Percentiles rank a stretch among this genome's conserved stretches.
Conservation (phyloP, 805 yeast species). For the Ogataea nitratoaversa region DNA sequence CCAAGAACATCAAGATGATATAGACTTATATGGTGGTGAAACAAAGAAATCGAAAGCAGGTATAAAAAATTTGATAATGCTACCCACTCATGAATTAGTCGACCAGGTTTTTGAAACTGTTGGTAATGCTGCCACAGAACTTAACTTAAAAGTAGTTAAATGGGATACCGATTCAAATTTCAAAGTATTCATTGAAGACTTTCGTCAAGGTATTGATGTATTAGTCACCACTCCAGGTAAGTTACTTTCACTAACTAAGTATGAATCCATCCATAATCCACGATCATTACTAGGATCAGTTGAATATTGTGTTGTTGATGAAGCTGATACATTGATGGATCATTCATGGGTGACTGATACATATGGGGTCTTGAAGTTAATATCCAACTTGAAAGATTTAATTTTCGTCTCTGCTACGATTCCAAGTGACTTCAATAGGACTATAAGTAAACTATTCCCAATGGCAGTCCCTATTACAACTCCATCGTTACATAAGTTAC, state of each 20-base stretch:
- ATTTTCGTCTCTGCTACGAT: conserved; percentile 89
- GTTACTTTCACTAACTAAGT: conserved; percentile 34
- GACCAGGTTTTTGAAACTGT: conserved; percentile 63
- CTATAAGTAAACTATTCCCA: conserved; percentile 60
- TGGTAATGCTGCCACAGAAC: conserved; percentile 26
- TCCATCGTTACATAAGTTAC: conserved; percentile 81
- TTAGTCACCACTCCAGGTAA: conserved; percentile 85
- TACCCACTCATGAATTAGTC: conserved; percentile 88
- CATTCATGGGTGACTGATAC: conserved; percentile 71
- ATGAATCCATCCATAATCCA: conserved; percentile 29
- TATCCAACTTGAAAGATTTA: conserved; percentile 53
- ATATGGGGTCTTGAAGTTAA: conserved; percentile 43
- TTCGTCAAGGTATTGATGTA: conserved; percentile 62
- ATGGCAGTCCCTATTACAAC: conserved; percentile 63
- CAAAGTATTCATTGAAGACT: conserved; percentile 43
- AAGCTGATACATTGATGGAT: conserved; percentile 91
- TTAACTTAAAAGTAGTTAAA: conserved; percentile 46
- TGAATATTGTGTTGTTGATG: conserved; percentile 73
- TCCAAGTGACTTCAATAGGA: conserved; percentile 68
- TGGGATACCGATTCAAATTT: conserved; percentile 64
- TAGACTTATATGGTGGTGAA: conserved; percentile 12
- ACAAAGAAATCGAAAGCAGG: conserved; percentile 32
- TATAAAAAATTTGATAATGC: conserved; percentile 68
- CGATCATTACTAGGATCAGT: conserved; percentile 41
- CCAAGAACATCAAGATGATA: conserved; percentile 34